These are phyloP conservation scores for Marasmius tenuissimus DNA, from an alignment of 1,284 basidiomycete species.

Conservation along the genomic window DNA sequence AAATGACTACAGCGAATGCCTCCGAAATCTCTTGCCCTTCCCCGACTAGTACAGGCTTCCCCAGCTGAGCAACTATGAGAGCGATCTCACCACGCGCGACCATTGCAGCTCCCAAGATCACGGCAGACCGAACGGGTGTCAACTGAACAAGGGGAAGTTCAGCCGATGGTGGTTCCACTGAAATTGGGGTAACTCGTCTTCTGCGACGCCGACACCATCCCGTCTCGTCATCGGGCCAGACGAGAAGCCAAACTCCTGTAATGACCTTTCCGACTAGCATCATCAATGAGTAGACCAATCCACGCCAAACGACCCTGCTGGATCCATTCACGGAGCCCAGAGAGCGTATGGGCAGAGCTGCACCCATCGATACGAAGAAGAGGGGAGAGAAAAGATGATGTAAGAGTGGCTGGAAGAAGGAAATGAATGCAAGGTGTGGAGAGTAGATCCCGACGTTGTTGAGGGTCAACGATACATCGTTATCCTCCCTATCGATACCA, in stretches of 20 bases:
- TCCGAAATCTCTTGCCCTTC: slow-evolving; percentile 19
- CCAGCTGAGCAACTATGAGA: slow-evolving; percentile 38
- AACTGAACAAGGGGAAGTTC: not conserved
- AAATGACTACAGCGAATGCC: slow-evolving; percentile 38
- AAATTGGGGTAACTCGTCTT: not conserved
- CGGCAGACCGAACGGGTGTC: slow-evolving; percentile 20
- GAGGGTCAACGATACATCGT: not conserved
- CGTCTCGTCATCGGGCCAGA: slow-evolving; percentile 24
- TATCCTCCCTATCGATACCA: not conserved
- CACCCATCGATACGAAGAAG: slow-evolving; percentile 39
- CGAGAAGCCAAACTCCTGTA: slow-evolving; percentile 31
- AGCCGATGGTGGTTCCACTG: not conserved
- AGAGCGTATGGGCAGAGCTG: slow-evolving; percentile 33
- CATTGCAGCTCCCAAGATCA: slow-evolving; percentile 36
- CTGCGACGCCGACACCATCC: slow-evolving; percentile 16
- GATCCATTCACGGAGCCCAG: slow-evolving; percentile 32
- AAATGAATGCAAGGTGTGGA: slow-evolving; percentile 22
- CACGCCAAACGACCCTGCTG: slow-evolving; percentile 35
- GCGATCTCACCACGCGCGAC: slow-evolving; percentile 41
- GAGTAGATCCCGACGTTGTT: slow-evolving; percentile 5
- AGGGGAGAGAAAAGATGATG: slow-evolving; percentile 31
- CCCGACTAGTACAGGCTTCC: slow-evolving; percentile 28
- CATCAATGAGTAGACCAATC: slow-evolving; percentile 33
- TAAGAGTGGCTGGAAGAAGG: slow-evolving; percentile 28
- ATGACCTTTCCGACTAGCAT: slow-evolving; percentile 35